Evolutionary conservation across 352 stramenopile species (phyloP).

Genomic region (Phytophthora vignae): DNA sequence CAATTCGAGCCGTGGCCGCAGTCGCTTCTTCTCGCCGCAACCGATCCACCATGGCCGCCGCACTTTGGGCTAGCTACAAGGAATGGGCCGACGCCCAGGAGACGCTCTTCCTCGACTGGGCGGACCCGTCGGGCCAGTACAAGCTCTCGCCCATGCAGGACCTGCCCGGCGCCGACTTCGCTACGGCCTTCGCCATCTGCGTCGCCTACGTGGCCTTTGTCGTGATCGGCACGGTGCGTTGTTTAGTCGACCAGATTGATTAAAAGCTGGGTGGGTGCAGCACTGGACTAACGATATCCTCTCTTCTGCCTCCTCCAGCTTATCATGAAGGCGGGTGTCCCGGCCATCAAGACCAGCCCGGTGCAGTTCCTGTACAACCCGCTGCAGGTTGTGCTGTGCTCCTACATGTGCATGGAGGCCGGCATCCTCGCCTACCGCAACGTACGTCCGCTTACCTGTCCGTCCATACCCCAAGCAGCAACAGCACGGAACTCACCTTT

Average conservation of each 20-base stretch:
- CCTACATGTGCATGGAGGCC: slow-evolving; percentile 97
- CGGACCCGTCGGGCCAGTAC: slow-evolving; percentile 51
- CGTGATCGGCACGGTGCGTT: slow-evolving; percentile 62
- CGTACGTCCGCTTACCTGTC: slow-evolving; percentile 27
- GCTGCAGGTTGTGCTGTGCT: slow-evolving; percentile 95
- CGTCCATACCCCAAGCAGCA: neutral
- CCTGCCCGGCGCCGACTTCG: slow-evolving; percentile 62
- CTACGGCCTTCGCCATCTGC: slow-evolving; percentile 62
- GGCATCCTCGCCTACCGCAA: slow-evolving; percentile 93
- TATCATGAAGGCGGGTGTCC: slow-evolving; percentile 82
- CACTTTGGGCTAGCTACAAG: slow-evolving; percentile 67
- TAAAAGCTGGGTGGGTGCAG: slow-evolving; percentile 22
- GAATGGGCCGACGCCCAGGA: slow-evolving; percentile 61
- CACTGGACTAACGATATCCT: slow-evolving; percentile 7
- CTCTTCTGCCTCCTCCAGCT: slow-evolving; percentile 20
- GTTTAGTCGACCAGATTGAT: slow-evolving; percentile 7
- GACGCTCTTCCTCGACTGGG: slow-evolving; percentile 56
- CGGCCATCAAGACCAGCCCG: slow-evolving; percentile 72
- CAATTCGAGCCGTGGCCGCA: slow-evolving; percentile 34
- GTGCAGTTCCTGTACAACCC: slow-evolving; percentile 98
- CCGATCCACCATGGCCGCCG: slow-evolving; percentile 40
- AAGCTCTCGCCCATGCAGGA: slow-evolving; percentile 55
- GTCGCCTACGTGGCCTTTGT: slow-evolving; percentile 75
- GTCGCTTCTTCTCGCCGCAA: slow-evolving; percentile 18
- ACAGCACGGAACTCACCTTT: slow-evolving; percentile 9